Conservation (phyloP, 306 rosid genomes). For the Pyrus communis region DNA sequence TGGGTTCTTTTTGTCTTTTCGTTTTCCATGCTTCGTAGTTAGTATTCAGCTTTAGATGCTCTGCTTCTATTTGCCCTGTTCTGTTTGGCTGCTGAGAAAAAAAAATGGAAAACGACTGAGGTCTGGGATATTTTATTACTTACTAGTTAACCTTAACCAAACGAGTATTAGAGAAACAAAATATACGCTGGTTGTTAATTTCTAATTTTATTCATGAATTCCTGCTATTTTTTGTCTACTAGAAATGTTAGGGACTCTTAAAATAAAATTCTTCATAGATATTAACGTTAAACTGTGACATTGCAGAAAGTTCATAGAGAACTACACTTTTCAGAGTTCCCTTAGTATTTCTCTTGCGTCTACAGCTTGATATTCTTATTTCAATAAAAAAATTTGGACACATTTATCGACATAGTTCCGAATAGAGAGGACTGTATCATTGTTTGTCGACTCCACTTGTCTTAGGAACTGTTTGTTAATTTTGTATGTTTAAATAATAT, state of each 20-base stretch:
- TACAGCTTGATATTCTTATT: no score
- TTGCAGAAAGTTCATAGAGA: no score
- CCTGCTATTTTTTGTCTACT: no score
- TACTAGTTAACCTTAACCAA: neutral
- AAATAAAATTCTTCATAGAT: no score
- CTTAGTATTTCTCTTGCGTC: no score
- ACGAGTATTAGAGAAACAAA: neutral
- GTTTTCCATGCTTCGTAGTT: neutral
- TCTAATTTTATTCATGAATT: neutral
- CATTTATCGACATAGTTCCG: no score
- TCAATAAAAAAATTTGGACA: no score
- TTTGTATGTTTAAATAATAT: no score
- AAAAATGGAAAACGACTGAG: neutral
- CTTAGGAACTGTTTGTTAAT: neutral
- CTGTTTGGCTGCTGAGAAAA: slow-evolving; percentile 15
- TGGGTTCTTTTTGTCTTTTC: neutral
- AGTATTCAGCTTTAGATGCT: neutral
- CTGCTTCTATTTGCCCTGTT: neutral
- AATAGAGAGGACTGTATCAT: no score
- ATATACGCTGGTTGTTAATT: neutral
- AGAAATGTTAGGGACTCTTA: no score
- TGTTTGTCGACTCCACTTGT: neutral
- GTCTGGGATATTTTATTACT: neutral
- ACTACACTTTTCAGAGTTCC: no score
- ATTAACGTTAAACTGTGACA: no score